Evolutionary conservation across 441 rosid species (phyloP), one percentile per base, ranked within the genome.

Genomic region (Bruguiera hainesii): DNA sequence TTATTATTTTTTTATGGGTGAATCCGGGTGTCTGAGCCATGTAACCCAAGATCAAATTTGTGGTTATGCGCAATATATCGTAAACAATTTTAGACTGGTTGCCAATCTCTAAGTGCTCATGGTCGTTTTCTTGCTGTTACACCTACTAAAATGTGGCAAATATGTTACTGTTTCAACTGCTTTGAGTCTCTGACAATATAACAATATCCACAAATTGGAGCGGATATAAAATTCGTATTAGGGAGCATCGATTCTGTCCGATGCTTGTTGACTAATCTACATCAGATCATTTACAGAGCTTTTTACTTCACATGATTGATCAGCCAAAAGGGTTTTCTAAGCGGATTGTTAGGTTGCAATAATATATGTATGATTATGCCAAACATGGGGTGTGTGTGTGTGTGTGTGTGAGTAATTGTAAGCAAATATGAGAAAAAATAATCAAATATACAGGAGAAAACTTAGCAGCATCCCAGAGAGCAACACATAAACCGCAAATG

Each of bases 331-430:
- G 71, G 66, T 57, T 72, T 70, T 66, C 75, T 68, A 72, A 73
- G 86, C 82, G 87, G 86, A 84, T 82, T 79, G 74, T 84, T 84
- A 79, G 88, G 70, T 85, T 88, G 83, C 90, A 87, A 85, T 87
- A 75, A 85, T 84, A 83, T 81, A 78, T 68, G 33, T 65, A 78
- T 81, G 75, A 86, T 86, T 76, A 82, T 75, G 26, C 23, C 8
- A 25, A 67, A 68, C 58, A 61, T 39, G 35, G 9, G 10, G 37
- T 33, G 37, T 7, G 37, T 33, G 37, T 31, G 35, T 6, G 33
- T 31, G 35, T 31, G 35, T 21, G 51, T 6, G 18, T 6, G 33
- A 23, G 23, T 61, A 18, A 62, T 50, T 5, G 11, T 23, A 31
- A 64, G 19, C 7, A 16, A 1, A 37, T 58, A 16, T 11, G 57